Evolutionary conservation across 2,329 filamentous ascomycete species (phyloP).

Genomic region (Aureobasidium sp.): DNA sequence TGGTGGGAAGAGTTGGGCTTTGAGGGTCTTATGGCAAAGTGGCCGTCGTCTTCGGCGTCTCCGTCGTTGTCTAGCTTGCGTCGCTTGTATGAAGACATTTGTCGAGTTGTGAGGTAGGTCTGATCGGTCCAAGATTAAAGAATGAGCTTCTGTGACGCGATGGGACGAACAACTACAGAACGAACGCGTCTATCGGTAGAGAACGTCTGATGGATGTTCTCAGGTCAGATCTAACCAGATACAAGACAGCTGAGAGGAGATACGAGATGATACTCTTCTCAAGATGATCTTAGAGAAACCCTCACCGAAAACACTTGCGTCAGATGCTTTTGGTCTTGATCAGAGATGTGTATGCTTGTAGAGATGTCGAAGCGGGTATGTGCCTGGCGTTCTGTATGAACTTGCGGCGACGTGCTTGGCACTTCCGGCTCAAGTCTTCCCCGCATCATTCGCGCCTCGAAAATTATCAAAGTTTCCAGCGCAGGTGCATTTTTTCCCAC

Average conservation of each 20-base stretch:
- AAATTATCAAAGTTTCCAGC: constrained; percentile 1
- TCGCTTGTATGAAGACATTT: constrained; percentile 37
- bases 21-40: constrained; percentile 45
- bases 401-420: neutral
- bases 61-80: constrained; percentile 42
- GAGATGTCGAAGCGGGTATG: neutral
- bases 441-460: neutral
- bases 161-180: neutral
- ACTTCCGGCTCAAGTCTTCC: neutral
- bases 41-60: constrained; percentile 45
- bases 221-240: no score
- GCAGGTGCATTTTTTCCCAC: neutral
- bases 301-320: no score
- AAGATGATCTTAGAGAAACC: no score
- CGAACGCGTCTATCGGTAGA: neutral
- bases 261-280: no score
- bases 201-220: neutral
- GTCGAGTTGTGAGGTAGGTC: neutral
- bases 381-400: neutral
- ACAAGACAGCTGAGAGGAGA: no score
- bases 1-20: constrained; percentile 19
- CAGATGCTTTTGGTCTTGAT: neutral
- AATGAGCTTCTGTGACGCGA: neutral
- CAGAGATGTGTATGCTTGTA: neutral
- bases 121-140: neutral